Conservation (phyloP, 2,329 filamentous ascomycete genomes). For the Graphilbum ipis-grandicollis region DNA sequence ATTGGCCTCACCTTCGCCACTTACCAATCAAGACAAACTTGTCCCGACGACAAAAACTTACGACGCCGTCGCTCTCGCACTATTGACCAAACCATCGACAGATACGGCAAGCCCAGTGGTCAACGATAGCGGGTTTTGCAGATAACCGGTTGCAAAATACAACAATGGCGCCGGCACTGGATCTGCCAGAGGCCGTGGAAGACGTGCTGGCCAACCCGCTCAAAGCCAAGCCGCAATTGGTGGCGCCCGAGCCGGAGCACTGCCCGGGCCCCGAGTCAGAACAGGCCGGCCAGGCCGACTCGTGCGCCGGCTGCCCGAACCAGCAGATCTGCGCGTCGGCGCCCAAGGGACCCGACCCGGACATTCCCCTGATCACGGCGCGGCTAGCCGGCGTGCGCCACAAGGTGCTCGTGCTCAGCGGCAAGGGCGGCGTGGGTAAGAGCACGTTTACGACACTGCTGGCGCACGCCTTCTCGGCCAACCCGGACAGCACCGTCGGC, state of each 20-base stretch:
- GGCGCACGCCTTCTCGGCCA: constrained; percentile 74
- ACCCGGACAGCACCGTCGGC: constrained; percentile 63
- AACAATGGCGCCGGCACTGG: constrained; percentile 66
- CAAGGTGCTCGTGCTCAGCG: constrained; percentile 83
- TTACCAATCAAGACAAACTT: constrained; percentile 8
- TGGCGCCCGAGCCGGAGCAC: constrained; percentile 92
- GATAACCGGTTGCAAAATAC: too few species aligned
- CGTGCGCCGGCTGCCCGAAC: constrained; percentile 89
- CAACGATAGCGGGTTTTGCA: too few species aligned
- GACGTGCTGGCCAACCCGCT: constrained; percentile 61
- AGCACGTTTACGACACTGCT: constrained; percentile 11
- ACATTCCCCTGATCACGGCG: constrained; percentile 73
- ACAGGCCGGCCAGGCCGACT: constrained; percentile 53
- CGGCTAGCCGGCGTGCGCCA: constrained; percentile 70
- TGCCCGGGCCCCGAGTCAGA: constrained; percentile 81
- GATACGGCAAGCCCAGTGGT: too few species aligned
- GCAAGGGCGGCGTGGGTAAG: constrained; percentile 94
- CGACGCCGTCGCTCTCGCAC: too few species aligned
- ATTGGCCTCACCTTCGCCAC: too few species aligned
- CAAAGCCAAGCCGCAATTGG: constrained; percentile 64
- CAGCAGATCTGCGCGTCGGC: constrained; percentile 87
- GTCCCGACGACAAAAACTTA: too few species aligned
- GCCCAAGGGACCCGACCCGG: constrained; percentile 88
- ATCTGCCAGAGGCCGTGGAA: constrained; percentile 47
- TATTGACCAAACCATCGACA: too few species aligned